A percentile compares a stretch with the other conserved stretches of the same genome.
Evolutionary conservation across 1,139 yeast genomes (phyloP).

Genomic region (Scheffersomyces lignicola): DNA sequence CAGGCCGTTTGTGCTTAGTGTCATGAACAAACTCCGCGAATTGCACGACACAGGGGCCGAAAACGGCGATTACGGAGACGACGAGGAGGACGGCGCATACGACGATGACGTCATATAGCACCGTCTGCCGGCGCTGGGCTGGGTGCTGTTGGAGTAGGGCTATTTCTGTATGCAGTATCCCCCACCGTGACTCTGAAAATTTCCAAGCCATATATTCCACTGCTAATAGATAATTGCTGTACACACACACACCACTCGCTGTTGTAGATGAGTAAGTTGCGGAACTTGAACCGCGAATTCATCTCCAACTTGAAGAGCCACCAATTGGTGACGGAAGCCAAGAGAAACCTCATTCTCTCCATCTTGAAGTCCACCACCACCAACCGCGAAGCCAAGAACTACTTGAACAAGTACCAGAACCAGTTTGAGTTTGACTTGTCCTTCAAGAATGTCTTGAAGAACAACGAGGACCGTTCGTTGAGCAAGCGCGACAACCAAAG

Average conservation of each 20-base stretch:
- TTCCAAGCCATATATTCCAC: not conserved
- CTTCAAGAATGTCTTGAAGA: slow-evolving; percentile 10
- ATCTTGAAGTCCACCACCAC: slow-evolving; percentile 75
- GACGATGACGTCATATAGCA: slow-evolving; percentile 17
- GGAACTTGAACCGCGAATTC: slow-evolving; percentile 32
- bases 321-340: slow-evolving; percentile 34
- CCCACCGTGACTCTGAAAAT: slow-evolving; percentile 2
- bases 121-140: too few relatives aligned
- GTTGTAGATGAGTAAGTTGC: slow-evolving; percentile 30
- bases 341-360: slow-evolving; percentile 60
- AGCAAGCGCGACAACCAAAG: slow-evolving; percentile 33
- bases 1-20: slow-evolving; percentile 73
- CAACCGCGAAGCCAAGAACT: slow-evolving; percentile 70
- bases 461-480: slow-evolving; percentile 13
- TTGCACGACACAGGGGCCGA: slow-evolving; percentile 42
- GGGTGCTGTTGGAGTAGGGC: slow-evolving; percentile 1
- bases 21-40: slow-evolving; percentile 74
- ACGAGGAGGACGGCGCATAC: slow-evolving; percentile 17
- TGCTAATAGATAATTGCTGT: too few relatives aligned
- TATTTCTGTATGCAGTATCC: not conserved
- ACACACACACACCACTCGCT: too few relatives aligned
- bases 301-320: slow-evolving; percentile 42
- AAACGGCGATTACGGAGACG: slow-evolving; percentile 23
- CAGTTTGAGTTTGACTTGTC: slow-evolving; percentile 31
- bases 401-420: slow-evolving; percentile 58